Conservation (phyloP, 495 filamentous ascomycete genomes). For the Penicillium robsamsonii region DNA sequence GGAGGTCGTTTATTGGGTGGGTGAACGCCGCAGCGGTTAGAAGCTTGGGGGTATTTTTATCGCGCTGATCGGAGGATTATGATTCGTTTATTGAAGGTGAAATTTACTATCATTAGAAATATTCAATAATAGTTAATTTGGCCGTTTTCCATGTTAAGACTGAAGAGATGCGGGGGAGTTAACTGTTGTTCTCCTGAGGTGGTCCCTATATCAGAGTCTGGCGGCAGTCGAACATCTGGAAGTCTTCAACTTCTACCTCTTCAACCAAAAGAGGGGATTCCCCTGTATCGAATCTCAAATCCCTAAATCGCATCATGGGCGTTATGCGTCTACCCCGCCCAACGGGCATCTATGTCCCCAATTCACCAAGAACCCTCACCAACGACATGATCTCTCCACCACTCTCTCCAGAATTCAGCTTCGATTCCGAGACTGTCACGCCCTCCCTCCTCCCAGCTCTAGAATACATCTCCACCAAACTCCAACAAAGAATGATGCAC, state of each 20-base stretch:
- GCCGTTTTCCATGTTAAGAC: constrained; percentile 16
- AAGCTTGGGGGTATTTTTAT: constrained; percentile 17
- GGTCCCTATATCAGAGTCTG: constrained; percentile 20
- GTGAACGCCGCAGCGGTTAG: constrained; percentile 38
- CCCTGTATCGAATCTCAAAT: background rate
- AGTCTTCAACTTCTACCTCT: constrained; percentile 1
- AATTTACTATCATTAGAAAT: constrained; percentile 31
- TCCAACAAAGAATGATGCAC: constrained; percentile 46
- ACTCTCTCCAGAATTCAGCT: constrained; percentile 43
- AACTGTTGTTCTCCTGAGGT: constrained; percentile 7
- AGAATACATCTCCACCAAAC: constrained; percentile 49
- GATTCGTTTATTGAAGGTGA: constrained; percentile 12
- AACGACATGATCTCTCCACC: constrained; percentile 47
- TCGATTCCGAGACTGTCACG: constrained; percentile 42
- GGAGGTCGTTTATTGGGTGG: constrained; percentile 19
- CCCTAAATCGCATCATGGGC: constrained; percentile 32
- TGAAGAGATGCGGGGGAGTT: constrained; percentile 22
- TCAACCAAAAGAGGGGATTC: constrained; percentile 4
- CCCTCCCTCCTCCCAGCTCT: constrained; percentile 46
- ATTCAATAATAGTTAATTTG: constrained; percentile 20
- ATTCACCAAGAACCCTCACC: constrained; percentile 38
- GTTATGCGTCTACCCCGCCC: constrained; percentile 46
- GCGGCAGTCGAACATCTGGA: background rate
- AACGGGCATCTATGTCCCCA: constrained; percentile 41
- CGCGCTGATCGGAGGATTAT: constrained; percentile 7